Evolutionary conservation across 306 rosid genomes (phyloP).

Genomic region (Cicer chorassanicum): DNA sequence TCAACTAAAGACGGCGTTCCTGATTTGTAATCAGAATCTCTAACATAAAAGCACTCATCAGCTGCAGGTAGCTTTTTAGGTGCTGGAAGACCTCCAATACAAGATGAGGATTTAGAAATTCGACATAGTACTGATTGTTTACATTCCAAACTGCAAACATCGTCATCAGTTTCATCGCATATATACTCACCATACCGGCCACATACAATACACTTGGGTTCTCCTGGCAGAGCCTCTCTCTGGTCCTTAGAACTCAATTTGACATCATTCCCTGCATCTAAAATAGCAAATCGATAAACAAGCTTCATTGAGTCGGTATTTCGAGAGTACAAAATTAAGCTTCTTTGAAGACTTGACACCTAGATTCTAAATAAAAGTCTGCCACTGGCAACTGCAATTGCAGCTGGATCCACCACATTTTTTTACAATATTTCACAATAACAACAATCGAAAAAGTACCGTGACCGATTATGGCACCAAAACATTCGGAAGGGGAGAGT

Average conservation of each 20-base stretch:
- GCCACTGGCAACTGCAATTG: not conserved
- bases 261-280: slow-evolving; percentile 52
- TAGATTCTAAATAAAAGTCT: not conserved
- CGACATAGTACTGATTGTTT: slow-evolving; percentile 61
- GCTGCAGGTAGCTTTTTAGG: slow-evolving; percentile 55
- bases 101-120: slow-evolving; percentile 40
- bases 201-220: slow-evolving; percentile 75
- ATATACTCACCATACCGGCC: slow-evolving; percentile 87
- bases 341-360: not conserved
- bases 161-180: slow-evolving; percentile 82
- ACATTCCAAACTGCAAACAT: slow-evolving; percentile 87
- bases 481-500: too few species aligned
- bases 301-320: slow-evolving; percentile 27
- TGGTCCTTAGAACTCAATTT: slow-evolving; percentile 67
- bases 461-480: not conserved
- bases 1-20: slow-evolving; percentile 46
- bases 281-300: slow-evolving; percentile 21
- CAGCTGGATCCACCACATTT: not conserved
- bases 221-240: slow-evolving; percentile 73
- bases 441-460: not conserved
- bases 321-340: slow-evolving; percentile 1
- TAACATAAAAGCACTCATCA: slow-evolving; percentile 84
- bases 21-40: slow-evolving; percentile 46
- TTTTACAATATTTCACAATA: not conserved
- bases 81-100: slow-evolving; percentile 40